phyloP scores from a whole-genome alignment of 441 rosid genomes.

The Bruguiera hainesii region DNA sequence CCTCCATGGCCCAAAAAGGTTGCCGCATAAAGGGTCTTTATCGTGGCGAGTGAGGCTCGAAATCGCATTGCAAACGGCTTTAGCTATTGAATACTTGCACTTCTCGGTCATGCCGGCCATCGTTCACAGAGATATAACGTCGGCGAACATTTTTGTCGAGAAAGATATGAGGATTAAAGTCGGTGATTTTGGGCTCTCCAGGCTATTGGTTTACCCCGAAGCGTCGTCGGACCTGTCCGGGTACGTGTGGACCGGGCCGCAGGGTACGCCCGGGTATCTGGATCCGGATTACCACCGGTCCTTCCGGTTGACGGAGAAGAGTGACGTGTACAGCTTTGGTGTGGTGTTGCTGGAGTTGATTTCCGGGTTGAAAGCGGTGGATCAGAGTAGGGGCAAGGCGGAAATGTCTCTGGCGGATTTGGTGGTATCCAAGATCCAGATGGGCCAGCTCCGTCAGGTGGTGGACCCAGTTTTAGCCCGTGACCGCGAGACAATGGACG shows the following conservation, averaged over 20 bases:
- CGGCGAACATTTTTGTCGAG: constrained; percentile 80
- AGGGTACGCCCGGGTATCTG: constrained; percentile 85
- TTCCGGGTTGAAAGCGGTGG: constrained; percentile 81
- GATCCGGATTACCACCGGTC: constrained; percentile 93
- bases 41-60: constrained; percentile 72
- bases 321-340: constrained; percentile 84
- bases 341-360: constrained; percentile 79
- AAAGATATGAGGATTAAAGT: constrained; percentile 78
- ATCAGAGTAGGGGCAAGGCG: constrained; percentile 66
- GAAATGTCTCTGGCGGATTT: constrained; percentile 83
- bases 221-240: constrained; percentile 47
- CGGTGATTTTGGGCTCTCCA: constrained; percentile 80
- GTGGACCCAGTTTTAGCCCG: constrained; percentile 51
- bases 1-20: constrained; percentile 51
- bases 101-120: constrained; percentile 59
- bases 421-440: constrained; percentile 76
- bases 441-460: constrained; percentile 59
- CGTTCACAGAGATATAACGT: constrained; percentile 80
- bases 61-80: constrained; percentile 66
- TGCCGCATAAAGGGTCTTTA: constrained; percentile 27
- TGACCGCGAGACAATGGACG: constrained; percentile 34
- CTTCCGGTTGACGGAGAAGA: constrained; percentile 81
- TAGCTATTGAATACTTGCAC: constrained; percentile 74
- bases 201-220: constrained; percentile 54
- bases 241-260: constrained; percentile 87